Percentiles rank a stretch among this genome's conserved stretches.
Conservation (phyloP, 73 alveolate genomes). For the Symbiodinium pilosum region DNA sequence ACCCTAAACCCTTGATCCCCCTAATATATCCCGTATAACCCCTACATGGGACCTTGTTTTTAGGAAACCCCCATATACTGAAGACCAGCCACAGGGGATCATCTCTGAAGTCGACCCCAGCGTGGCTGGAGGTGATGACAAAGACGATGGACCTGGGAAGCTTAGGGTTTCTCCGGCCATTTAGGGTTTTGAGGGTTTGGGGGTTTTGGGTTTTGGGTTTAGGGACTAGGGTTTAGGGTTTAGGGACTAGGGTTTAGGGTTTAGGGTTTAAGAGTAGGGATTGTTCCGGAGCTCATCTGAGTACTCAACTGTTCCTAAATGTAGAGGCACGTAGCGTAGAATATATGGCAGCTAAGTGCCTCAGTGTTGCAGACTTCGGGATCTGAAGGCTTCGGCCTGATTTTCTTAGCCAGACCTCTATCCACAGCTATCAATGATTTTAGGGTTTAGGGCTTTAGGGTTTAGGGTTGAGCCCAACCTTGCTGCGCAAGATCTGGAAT, state of each 20-base stretch:
- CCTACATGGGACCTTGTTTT: no score
- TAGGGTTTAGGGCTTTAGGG: neutral
- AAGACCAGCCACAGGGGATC: neutral
- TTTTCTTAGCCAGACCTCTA: no score
- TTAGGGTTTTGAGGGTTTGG: neutral
- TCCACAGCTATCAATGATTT: no score
- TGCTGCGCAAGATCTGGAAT: no score
- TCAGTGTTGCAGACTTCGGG: no score
- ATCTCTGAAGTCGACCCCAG: constrained; percentile 66
- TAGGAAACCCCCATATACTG: neutral
- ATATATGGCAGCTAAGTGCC: no score
- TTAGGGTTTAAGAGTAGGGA: neutral
- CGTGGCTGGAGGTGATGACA: constrained; percentile 90
- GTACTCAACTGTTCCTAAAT: no score
- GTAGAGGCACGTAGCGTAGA: no score
- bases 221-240: neutral
- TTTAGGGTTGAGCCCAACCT: neutral
- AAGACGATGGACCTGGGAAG: constrained; percentile 45
- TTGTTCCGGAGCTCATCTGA: neutral
- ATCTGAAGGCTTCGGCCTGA: no score
- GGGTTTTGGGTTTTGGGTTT: neutral
- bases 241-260: neutral
- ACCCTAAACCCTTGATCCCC: neutral
- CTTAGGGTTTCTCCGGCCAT: no score
- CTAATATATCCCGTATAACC: no score